These are phyloP conservation scores for Brachypodium distachyon DNA, from an alignment of 202 grass and related monocot species.

Conservation along the genomic window DNA sequence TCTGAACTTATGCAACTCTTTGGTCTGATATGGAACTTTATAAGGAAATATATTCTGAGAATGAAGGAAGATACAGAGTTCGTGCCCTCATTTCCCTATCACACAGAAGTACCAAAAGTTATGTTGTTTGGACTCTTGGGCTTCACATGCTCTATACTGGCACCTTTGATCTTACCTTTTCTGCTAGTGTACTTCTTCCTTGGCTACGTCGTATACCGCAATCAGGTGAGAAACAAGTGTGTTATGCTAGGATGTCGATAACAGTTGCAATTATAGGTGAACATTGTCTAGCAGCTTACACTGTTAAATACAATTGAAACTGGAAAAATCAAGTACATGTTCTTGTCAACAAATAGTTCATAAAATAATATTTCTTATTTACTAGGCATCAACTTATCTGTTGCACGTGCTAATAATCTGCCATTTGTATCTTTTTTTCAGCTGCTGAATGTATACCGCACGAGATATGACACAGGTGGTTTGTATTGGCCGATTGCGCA, in stretches of 20 bases:
- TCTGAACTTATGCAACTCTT: conserved; percentile 89
- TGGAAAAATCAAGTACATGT: background rate
- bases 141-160: conserved; percentile 73
- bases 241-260: background rate
- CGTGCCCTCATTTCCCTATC: conserved; percentile 77
- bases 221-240: conserved; percentile 58
- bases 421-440: conserved; percentile 28
- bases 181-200: conserved; percentile 90
- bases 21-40: conserved; percentile 57
- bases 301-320: background rate
- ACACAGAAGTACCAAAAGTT: conserved; percentile 85
- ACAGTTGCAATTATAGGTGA: background rate
- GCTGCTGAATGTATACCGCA: conserved; percentile 81
- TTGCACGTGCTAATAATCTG: background rate
- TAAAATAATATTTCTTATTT: background rate
- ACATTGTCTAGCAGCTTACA: background rate
- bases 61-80: conserved; percentile 49
- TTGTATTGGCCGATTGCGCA: conserved; percentile 81
- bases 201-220: conserved; percentile 83
- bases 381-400: background rate
- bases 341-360: background rate
- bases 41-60: conserved; percentile 66
- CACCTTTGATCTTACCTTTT: conserved; percentile 82
- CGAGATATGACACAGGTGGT: conserved; percentile 76
- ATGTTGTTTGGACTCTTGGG: conserved; percentile 67